These are phyloP conservation scores for Panicum miliaceum DNA, from an alignment of 176 grass and related monocot genomes.

Conservation along the genomic window DNA sequence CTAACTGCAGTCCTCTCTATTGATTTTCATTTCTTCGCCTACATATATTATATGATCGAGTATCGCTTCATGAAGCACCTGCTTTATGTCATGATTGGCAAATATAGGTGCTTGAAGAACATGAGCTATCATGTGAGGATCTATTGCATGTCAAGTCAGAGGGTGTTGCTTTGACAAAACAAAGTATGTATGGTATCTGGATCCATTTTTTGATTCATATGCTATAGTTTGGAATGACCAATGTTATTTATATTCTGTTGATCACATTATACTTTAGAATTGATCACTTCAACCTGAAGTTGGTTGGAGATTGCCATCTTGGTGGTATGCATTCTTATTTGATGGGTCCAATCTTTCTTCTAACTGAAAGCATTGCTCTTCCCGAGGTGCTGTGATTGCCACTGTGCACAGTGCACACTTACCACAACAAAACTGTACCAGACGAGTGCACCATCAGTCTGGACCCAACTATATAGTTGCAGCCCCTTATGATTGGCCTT, in stretches of 20 bases:
- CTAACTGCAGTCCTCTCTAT: conserved; percentile 25
- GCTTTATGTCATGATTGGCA: conserved; percentile 34
- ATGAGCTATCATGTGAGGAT: conserved; percentile 71
- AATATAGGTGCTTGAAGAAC: conserved; percentile 73
- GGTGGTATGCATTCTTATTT: conserved; percentile 31
- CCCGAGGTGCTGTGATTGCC: conserved; percentile 14
- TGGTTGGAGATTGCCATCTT: conserved; percentile 9
- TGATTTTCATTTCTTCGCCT: conserved; percentile 27
- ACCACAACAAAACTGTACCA: conserved; percentile 20
- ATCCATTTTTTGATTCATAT: conserved; percentile 35
- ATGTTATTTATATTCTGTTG: conserved; percentile 18
- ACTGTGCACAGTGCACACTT: conserved; percentile 10
- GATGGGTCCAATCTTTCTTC: neutral
- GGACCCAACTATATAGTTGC: neutral
- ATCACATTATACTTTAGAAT: conserved; percentile 11
- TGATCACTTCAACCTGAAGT: conserved; percentile 13
- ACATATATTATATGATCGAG: conserved; percentile 23
- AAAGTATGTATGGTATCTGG: conserved; percentile 60
- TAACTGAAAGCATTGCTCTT: conserved; percentile 5
- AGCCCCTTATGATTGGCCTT: conserved; percentile 8
- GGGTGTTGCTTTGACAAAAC: conserved; percentile 74
- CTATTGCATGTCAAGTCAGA: conserved; percentile 84
- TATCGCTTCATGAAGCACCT: conserved; percentile 22
- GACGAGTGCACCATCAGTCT: neutral
- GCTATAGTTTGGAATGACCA: conserved; percentile 23